Conservation (phyloP, 2,329 filamentous ascomycete genomes). For the Sporothrix euskadiensis region DNA sequence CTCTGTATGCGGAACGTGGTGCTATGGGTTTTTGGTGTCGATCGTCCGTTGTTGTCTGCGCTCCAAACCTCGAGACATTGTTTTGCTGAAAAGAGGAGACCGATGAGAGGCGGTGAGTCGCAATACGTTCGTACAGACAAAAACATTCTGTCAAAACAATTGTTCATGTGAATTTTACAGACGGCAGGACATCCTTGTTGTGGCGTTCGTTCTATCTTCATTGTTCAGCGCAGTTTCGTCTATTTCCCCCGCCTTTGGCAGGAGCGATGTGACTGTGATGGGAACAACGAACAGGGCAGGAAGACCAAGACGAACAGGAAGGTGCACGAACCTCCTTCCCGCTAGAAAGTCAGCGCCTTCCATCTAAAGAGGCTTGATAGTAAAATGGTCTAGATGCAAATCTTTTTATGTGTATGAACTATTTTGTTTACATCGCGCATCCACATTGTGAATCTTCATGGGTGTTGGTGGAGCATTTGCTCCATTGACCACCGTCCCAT, state of each 20-base stretch:
- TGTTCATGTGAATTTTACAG: not conserved
- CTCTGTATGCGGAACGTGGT: not conserved
- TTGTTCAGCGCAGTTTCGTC: not conserved
- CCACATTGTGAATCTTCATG: too few species aligned
- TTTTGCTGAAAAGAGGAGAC: not conserved
- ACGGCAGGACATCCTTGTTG: not conserved
- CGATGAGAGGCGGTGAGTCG: not conserved
- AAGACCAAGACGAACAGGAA: not conserved
- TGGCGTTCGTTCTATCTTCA: not conserved
- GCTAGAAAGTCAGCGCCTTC: not conserved
- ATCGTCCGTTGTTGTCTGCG: constrained; percentile 11
- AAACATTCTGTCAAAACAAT: not conserved
- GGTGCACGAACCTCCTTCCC: constrained; percentile 12
- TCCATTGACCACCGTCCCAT: not conserved
- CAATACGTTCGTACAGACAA: not conserved
- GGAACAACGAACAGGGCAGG: not conserved
- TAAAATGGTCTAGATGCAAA: not conserved
- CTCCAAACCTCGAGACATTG: not conserved
- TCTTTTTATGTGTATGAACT: too few species aligned
- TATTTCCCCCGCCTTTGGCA: constrained; percentile 18
- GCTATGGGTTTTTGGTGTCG: not conserved
- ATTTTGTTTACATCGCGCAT: too few species aligned
- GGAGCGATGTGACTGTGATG: constrained; percentile 19
- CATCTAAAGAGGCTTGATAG: not conserved
- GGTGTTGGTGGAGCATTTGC: not conserved